These are phyloP conservation scores for Amoeboaphelidium protococcarum DNA, from an alignment of 371 early-diverging fungal genomes.

Conservation along the genomic window DNA sequence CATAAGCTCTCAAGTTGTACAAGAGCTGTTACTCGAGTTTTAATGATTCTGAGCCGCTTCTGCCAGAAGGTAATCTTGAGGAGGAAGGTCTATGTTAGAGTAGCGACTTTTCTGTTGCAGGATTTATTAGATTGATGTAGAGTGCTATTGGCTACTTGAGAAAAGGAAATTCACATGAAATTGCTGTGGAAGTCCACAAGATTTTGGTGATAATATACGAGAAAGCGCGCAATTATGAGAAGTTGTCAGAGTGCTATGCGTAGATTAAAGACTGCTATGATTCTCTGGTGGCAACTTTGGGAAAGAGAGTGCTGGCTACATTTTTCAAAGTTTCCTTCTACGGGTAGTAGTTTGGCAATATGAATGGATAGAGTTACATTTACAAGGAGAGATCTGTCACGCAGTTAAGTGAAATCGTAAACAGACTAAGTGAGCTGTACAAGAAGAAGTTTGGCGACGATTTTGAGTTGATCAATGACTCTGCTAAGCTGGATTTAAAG, in stretches of 20 bases:
- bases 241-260: neutral
- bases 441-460: neutral
- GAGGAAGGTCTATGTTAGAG: neutral
- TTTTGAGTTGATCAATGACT: neutral
- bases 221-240: neutral
- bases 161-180: neutral
- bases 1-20: neutral
- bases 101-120: neutral
- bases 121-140: neutral
- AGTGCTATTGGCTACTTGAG: neutral
- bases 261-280: neutral
- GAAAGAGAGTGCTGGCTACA: neutral
- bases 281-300: neutral
- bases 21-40: too few relatives aligned
- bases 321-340: neutral
- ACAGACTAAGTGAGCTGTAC: neutral
- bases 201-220: neutral
- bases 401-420: neutral
- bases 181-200: neutral
- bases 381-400: neutral
- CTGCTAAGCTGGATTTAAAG: neutral
- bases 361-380: neutral
- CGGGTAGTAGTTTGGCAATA: neutral
- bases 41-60: too few relatives aligned
- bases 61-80: neutral